Percentiles rank a stretch among this genome's conserved stretches.
phyloP scores from a whole-genome alignment of 2,329 filamentous ascomycete species.

The Exophiala bonariae region DNA sequence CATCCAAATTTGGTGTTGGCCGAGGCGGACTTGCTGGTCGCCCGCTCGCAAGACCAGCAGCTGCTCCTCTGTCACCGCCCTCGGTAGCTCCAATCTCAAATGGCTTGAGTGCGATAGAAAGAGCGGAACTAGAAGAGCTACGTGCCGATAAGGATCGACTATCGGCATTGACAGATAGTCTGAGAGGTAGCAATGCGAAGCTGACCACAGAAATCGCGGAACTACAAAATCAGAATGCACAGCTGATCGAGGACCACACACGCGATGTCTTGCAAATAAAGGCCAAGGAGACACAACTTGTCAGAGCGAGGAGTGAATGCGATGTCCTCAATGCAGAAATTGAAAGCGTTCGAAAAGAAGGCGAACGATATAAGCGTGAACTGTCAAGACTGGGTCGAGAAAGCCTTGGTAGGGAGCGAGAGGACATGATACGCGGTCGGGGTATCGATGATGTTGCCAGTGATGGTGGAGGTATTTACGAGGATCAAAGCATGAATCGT shows the following conservation, averaged over 20 bases:
- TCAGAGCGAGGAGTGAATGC: conserved; percentile 84
- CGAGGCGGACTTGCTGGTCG: conserved; percentile 78
- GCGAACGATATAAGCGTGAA: conserved; percentile 91
- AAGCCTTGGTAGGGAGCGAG: conserved; percentile 31
- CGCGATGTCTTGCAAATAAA: conserved; percentile 94
- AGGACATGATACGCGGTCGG: conserved; percentile 25
- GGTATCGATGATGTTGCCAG: conserved; percentile 48
- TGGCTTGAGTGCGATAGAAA: conserved; percentile 75
- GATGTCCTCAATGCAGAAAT: conserved; percentile 86
- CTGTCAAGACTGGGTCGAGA: conserved; percentile 56
- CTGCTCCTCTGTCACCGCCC: conserved; percentile 52
- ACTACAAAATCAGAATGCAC: conserved; percentile 93
- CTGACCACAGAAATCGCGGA: conserved; percentile 87
- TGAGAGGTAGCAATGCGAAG: conserved; percentile 77
- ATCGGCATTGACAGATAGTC: conserved; percentile 72
- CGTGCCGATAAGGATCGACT: conserved; percentile 80
- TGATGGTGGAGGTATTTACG: conserved; percentile 50
- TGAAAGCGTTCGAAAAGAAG: conserved; percentile 79
- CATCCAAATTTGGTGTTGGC: conserved; percentile 66
- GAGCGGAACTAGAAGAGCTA: conserved; percentile 88
- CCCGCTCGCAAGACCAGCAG: conserved; percentile 74
- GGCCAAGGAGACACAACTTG: conserved; percentile 95
- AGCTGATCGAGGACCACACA: conserved; percentile 95
- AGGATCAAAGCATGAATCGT: conserved; percentile 32
- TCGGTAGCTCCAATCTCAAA: conserved; percentile 59